Base-by-base conservation (phyloP, 2,329 filamentous ascomycete species). In the Coniochaeta prunicola region DNA sequence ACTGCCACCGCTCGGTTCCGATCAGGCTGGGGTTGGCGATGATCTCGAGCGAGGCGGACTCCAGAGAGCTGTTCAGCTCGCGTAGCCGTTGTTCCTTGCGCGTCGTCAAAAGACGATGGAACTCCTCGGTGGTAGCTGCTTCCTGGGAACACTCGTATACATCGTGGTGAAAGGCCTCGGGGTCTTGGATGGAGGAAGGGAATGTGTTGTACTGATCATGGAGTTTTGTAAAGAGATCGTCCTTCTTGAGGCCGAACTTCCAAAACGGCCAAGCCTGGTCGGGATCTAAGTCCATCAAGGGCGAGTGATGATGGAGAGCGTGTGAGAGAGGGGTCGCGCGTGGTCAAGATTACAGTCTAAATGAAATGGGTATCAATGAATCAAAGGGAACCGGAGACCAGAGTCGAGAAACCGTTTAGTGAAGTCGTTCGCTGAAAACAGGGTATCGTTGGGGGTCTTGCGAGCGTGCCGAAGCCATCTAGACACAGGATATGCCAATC, bases 161-260 rank as follows among this genome's bases (percentile, higher is more conserved):
- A 67, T 85, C 82, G 69, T 83, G 80, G 67, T 85, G 80, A 61
- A 85, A 85, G 57, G 82, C 82, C 62, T 83, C 79, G 63, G 80
- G 79, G 70, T 85, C 82, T 66, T 84, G 82, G 31, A 85, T 78
- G 53, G 77, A 73, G 57, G 79, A 79, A 56, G 78, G 72, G 58
- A 84, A 73, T 54, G 82, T 85, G 71, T 85, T 85, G 72, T 84
- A 85, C 67, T 80, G 78, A 63, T 83, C 79, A 65, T 85, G 80
- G 13, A 85, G 77, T 57, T 77, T 81, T 57, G 78, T 80, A 68
- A 79, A 79, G 70, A 85, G 79, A 66, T 84, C 82, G 59, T 79
- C 77, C 67, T 77, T 77, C 76, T 81, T 83, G 77, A 85, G 78
- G 67, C 81, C 82, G 74, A 85, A 85, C 70, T 85, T 85, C 82